A percentile compares a stretch with the other conserved stretches of the same genome.
These are phyloP conservation scores for Ephemerocybe angulata DNA, from an alignment of 768 basidiomycete species.

Conservation along the genomic window DNA sequence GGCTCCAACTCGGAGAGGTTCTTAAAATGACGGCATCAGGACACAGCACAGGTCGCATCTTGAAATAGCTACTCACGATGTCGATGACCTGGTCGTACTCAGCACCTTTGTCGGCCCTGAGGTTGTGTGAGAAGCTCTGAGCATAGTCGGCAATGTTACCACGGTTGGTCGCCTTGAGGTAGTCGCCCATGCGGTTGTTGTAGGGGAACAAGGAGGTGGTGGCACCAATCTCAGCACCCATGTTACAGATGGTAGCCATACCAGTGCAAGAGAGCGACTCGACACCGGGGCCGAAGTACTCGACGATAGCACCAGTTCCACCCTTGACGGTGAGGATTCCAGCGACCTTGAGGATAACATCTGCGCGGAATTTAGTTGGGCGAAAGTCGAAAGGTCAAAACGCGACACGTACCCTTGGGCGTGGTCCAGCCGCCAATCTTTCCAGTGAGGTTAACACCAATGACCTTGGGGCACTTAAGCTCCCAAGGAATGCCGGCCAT, in stretches of 20 bases:
- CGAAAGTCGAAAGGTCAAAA: slow-evolving; percentile 3
- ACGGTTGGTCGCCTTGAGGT: slow-evolving; percentile 94
- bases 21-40: slow-evolving; percentile 31
- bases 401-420: slow-evolving; percentile 69
- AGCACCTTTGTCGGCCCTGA: slow-evolving; percentile 79
- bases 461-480: slow-evolving; percentile 98
- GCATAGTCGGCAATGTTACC: slow-evolving; percentile 85
- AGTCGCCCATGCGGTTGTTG: slow-evolving; percentile 91
- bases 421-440: slow-evolving; percentile 97
- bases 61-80: slow-evolving; percentile 53
- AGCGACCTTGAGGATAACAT: slow-evolving; percentile 98
- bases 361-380: slow-evolving; percentile 37
- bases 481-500: slow-evolving; percentile 99
- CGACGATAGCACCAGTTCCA: slow-evolving; percentile 97
- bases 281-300: slow-evolving; percentile 93
- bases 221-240: slow-evolving; percentile 99
- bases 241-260: slow-evolving; percentile 99
- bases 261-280: slow-evolving; percentile 96
- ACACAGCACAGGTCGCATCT: not conserved
- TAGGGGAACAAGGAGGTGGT: slow-evolving; percentile 99
- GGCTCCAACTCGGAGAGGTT: slow-evolving; percentile 97
- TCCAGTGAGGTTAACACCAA: slow-evolving; percentile 94
- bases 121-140: slow-evolving; percentile 83
- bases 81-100: slow-evolving; percentile 95
- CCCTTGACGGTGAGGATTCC: slow-evolving; percentile 99